phyloP scores from a whole-genome alignment of 2,329 filamentous ascomycete genomes.

The Elsinoe necatrix region DNA sequence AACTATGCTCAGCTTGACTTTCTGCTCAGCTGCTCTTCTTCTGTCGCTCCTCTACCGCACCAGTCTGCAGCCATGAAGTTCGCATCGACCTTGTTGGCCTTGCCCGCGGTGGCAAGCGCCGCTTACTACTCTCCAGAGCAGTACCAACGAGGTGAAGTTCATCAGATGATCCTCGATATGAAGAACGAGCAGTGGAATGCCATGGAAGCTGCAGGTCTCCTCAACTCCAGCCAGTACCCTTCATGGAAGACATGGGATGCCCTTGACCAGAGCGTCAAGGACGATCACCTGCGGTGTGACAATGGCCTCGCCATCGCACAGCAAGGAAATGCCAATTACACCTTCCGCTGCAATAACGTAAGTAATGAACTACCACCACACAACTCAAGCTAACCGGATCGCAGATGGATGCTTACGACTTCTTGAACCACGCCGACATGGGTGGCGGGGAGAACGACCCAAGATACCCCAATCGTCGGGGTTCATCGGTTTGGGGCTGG shows the following conservation, averaged over 20 bases:
- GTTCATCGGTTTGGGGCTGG: conserved; percentile 47
- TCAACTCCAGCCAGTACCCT: conserved; percentile 21
- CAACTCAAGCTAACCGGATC: neutral
- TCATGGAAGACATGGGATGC: conserved; percentile 32
- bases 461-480: conserved; percentile 27
- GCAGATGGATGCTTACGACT: conserved; percentile 46
- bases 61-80: conserved; percentile 18
- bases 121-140: conserved; percentile 5
- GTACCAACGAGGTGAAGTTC: conserved; percentile 15
- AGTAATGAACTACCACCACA: conserved; percentile 12
- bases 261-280: conserved; percentile 23
- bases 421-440: conserved; percentile 46
- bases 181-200: conserved; percentile 27
- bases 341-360: conserved; percentile 41
- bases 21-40: neutral
- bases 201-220: conserved; percentile 20
- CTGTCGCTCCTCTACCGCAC: neutral
- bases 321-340: conserved; percentile 40
- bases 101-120: conserved; percentile 6
- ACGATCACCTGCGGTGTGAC: conserved; percentile 29
- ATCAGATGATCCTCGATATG: conserved; percentile 16
- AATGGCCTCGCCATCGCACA: conserved; percentile 40
- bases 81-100: neutral
- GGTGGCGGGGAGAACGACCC: conserved; percentile 34
- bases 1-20: neutral